A percentile compares a stretch with the other conserved stretches of the same genome.
These are phyloP conservation scores for Vinca minor DNA, from an alignment of 257 asterid species.

Conservation along the genomic window DNA sequence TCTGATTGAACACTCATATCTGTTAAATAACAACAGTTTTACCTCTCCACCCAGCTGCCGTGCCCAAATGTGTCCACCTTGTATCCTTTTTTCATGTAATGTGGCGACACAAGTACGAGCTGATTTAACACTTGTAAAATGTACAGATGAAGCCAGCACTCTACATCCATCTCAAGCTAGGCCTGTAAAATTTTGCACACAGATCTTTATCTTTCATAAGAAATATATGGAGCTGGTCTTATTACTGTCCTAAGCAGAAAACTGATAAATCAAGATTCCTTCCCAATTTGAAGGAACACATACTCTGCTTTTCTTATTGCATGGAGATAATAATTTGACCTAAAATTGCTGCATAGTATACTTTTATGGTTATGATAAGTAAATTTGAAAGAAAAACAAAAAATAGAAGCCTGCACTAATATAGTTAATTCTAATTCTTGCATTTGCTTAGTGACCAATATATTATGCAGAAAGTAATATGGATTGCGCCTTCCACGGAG, in stretches of 20 bases:
- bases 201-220: neutral
- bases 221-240: neutral
- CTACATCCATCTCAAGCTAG: constrained; percentile 85
- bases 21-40: constrained; percentile 11
- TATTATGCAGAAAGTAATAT: neutral
- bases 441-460: neutral
- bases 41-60: constrained; percentile 99
- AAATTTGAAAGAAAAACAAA: no score
- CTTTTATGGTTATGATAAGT: neutral
- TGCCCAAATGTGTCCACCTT: constrained; percentile 78
- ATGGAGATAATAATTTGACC: neutral
- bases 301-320: no score
- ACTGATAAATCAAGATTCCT: neutral
- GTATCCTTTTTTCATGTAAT: constrained; percentile 70
- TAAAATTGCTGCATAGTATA: neutral
- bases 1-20: constrained; percentile 2
- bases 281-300: neutral
- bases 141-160: constrained; percentile 62
- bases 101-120: constrained; percentile 83
- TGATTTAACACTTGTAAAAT: constrained; percentile 77
- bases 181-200: constrained; percentile 36
- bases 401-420: neutral
- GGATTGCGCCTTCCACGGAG: neutral
- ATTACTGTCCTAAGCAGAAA: neutral
- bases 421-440: neutral